Percentiles rank a stretch among this genome's conserved stretches.
Conservation (phyloP, 2,329 filamentous ascomycete genomes). For the Fusarium verticillioides region DNA sequence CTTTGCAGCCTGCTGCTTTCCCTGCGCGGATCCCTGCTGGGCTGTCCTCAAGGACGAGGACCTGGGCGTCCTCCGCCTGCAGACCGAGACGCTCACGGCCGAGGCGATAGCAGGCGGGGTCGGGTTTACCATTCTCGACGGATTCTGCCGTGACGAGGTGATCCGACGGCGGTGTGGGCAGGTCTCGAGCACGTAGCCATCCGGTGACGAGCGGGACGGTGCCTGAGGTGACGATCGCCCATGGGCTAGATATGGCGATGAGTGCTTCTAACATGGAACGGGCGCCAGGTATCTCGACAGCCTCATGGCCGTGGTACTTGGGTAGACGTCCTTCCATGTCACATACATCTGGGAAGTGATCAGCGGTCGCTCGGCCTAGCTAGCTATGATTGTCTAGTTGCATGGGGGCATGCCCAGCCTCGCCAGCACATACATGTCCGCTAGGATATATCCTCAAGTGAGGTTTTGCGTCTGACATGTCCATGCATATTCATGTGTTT, state of each 20-base stretch:
- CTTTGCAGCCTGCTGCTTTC: constrained; percentile 86
- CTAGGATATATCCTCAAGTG: constrained; percentile 1
- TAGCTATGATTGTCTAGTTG: neutral
- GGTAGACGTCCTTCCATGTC: constrained; percentile 83
- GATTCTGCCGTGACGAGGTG: constrained; percentile 81
- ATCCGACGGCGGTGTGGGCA: constrained; percentile 67
- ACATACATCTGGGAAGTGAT: constrained; percentile 71
- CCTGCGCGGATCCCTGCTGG: constrained; percentile 86
- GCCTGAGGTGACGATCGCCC: constrained; percentile 88
- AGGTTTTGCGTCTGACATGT: neutral
- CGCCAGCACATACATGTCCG: neutral
- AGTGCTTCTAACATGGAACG: constrained; percentile 75
- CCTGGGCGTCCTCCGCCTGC: constrained; percentile 56
- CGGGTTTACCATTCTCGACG: constrained; percentile 79
- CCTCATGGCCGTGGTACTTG: constrained; percentile 78
- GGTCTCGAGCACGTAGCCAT: constrained; percentile 75
- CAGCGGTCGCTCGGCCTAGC: constrained; percentile 19
- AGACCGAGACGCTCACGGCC: constrained; percentile 71
- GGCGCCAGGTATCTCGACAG: constrained; percentile 86
- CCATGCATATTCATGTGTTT: neutral
- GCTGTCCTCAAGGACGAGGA: constrained; percentile 89
- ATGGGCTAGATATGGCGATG: constrained; percentile 71
- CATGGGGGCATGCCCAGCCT: neutral
- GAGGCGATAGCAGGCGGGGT: constrained; percentile 78
- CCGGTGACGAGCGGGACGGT: constrained; percentile 74